Base-by-base conservation (phyloP, 352 stramenopile species). In the Sclerospora graminicola region DNA sequence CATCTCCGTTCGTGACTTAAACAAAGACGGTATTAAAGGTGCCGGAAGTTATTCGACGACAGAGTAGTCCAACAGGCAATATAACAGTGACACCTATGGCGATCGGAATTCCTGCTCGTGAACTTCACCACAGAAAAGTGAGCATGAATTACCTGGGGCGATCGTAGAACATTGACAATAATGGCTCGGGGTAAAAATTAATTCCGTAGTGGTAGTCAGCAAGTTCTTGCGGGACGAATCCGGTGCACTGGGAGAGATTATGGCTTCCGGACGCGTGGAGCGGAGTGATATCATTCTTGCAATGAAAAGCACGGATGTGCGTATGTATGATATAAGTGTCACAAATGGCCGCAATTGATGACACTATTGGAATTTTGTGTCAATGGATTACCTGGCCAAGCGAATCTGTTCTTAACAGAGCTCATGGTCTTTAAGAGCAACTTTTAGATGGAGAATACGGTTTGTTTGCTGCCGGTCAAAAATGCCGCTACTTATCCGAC, bases 141-240 rank as follows among this genome's bases (percentile, higher is more conserved):
- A 57, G 31, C 37, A 21, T 47, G 51, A 52, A 16, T 37, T 43
- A 29, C 41, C 38, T 15, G 36, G 60, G 15, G 31, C 65, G 31
- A 58, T 56, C 29, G 58, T 87, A 6, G 66, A 68, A 30, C 60
- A 84, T 20, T 57, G 71, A 11, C 73, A 82, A 40, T 76, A 83
- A 36, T 87, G 71, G 75, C 55, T 87, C n/a, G 71, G 75, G 16
- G 59, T 87, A 26, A 84, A 84, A 58, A 84, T 87, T 45, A 84
- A 82, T 46, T 81, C 69, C 36, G 73, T 87, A 16, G 66, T 87
- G 35, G 63, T 84, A 24, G 63, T 87, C 36, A 87, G 75, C 58
- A 83, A 82, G 36, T 87, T 87, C 23, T 32, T 84, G 36, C 72
- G 68, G 5, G 53, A 67, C 16, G 66, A 71, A 7, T 72, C 64